Base-by-base conservation (phyloP, 2,329 filamentous ascomycete genomes). In the Talaromyces funiculosus region DNA sequence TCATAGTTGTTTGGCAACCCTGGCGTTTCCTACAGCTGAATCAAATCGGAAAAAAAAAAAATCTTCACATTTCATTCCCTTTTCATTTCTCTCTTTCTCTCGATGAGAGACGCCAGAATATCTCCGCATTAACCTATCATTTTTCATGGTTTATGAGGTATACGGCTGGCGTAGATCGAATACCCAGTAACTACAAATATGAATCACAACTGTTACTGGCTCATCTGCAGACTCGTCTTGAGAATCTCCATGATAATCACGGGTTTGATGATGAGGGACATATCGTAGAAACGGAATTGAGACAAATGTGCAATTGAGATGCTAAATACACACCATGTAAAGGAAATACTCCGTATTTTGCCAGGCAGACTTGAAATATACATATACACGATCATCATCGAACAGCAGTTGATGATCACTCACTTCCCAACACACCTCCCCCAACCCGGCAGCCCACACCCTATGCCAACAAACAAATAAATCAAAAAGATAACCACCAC, bases 121-220 rank as follows among this genome's bases (percentile, higher is more conserved):
- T 96, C 90, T 89, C 89, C 90, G 87, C 86, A 85, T 87, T 82
- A 84, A 87, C 85, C 88, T 82, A 79, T 71, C n/a, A 40, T 45
- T 35, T 68, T 78, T 70, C 69, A 77, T 81, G 72, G 88, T 90
- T 89, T 87, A 86, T 85, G 86, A 90, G 91, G 88, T 96, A 96
- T 86, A 96, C 89, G 86, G 86, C 84, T 92, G 85, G 91, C 91
- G 90, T 82, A 96, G 82, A 96, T 77, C 69, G 82, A 94, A 78
- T 71, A 73, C 53, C 45, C 33, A 54, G 51, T 57, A 43, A 33
- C 42, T 45, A 35, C 51, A 37, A n/a, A 54, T 54, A 54, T 54
- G 51, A 54, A 54, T 54, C 51, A 54, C 51, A 54, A 54, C 26
- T 38, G 51, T 54, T 54, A 12, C 51, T 54, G 51, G 51, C 73